phyloP scores from a whole-genome alignment of 306 rosid species.

The Canavalia ensiformis region DNA sequence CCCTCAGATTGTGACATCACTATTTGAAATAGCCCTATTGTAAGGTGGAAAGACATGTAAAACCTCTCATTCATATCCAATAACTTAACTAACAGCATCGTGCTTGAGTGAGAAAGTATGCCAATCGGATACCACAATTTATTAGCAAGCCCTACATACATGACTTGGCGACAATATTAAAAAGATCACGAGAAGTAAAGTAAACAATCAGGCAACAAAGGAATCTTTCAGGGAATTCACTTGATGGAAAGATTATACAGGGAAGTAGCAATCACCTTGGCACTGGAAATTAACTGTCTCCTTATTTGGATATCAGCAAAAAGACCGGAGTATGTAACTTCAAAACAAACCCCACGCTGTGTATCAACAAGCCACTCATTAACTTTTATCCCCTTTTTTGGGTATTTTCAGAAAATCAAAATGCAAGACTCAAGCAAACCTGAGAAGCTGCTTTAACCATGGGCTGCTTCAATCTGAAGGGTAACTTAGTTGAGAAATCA shows the following conservation, averaged over 20 bases:
- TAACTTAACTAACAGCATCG: not conserved
- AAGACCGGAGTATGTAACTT: slow-evolving; percentile 69
- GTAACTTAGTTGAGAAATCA: slow-evolving; percentile 75
- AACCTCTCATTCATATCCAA: slow-evolving; percentile 3
- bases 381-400: slow-evolving; percentile 20
- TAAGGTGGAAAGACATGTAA: not conserved
- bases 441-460: slow-evolving; percentile 73
- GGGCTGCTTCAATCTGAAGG: slow-evolving; percentile 76
- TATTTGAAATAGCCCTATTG: too few species aligned
- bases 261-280: slow-evolving; percentile 64
- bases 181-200: not conserved
- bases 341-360: slow-evolving; percentile 89
- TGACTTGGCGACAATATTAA: not conserved
- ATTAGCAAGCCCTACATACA: not conserved
- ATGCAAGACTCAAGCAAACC: slow-evolving; percentile 53
- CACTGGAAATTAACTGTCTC: slow-evolving; percentile 76
- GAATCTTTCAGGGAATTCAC: slow-evolving; percentile 1
- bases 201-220: not conserved
- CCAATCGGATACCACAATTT: not conserved
- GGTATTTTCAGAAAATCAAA: not conserved
- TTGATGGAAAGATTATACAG: not conserved
- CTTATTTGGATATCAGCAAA: slow-evolving; percentile 63
- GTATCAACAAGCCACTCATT: slow-evolving; percentile 19
- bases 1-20: too few species aligned
- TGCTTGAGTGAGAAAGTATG: not conserved